A percentile compares a stretch with the other conserved stretches of the same genome.
Evolutionary conservation across 2,329 filamentous ascomycete genomes (phyloP).

Genomic region (Trichoderma sp.): DNA sequence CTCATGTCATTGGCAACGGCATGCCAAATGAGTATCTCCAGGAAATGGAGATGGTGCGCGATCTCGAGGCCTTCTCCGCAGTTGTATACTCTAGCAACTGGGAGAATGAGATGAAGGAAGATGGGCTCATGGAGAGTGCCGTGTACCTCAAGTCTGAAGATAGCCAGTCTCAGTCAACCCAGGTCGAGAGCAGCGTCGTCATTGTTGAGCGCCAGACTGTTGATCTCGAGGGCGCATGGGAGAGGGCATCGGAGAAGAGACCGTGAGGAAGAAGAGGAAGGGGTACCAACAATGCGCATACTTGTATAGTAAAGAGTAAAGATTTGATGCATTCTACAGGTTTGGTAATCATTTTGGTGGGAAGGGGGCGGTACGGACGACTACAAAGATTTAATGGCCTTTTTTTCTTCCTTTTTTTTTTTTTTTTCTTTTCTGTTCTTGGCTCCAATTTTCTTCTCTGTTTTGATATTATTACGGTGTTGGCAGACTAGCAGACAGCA

Average conservation of each 20-base stretch:
- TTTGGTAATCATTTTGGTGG: background rate
- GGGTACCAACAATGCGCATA: background rate
- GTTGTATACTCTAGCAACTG: slow-evolving; percentile 86
- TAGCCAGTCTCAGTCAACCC: slow-evolving; percentile 22
- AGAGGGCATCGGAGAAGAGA: slow-evolving; percentile 49
- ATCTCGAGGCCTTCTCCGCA: slow-evolving; percentile 79
- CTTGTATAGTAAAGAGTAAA: slow-evolving; percentile 17
- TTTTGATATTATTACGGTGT: background rate
- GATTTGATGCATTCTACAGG: slow-evolving; percentile 7
- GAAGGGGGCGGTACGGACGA: background rate
- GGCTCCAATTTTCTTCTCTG: background rate
- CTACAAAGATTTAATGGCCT: slow-evolving; percentile 7
- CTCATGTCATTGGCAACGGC: slow-evolving; percentile 81
- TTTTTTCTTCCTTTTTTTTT: background rate
- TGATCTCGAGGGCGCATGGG: slow-evolving; percentile 68
- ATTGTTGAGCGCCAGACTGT: slow-evolving; percentile 46
- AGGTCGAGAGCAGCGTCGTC: slow-evolving; percentile 50
- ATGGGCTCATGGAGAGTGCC: slow-evolving; percentile 40
- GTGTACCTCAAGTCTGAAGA: slow-evolving; percentile 33
- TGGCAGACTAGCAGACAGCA: slow-evolving; percentile 1
- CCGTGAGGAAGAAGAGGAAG: background rate
- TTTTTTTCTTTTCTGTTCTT: background rate
- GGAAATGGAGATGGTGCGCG: slow-evolving; percentile 71
- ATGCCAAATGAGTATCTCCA: slow-evolving; percentile 67
- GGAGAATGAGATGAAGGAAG: slow-evolving; percentile 60